Conservation (phyloP, 306 rosid genomes). For the Cucumis melo region DNA sequence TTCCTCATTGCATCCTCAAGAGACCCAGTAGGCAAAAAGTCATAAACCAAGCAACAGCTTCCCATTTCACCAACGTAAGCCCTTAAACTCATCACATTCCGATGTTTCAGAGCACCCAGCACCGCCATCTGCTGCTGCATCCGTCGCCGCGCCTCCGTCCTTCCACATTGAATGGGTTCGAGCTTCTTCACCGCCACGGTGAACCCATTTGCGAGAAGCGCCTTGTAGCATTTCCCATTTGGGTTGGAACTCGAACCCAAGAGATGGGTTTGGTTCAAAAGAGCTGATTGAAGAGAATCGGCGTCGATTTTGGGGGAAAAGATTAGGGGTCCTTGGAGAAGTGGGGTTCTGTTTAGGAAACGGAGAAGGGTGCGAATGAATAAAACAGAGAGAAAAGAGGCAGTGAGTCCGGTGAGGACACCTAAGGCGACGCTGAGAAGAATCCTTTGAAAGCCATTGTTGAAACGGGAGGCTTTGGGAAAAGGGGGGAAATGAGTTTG, state of each 20-base stretch:
- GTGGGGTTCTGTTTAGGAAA: conserved; percentile 63
- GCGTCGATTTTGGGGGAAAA: conserved; percentile 77
- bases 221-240: conserved; percentile 57
- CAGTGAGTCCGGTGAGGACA: conserved; percentile 39
- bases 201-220: conserved; percentile 76
- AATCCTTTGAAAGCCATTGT: conserved; percentile 32
- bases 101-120: conserved; percentile 58
- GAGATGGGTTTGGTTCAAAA: conserved; percentile 43
- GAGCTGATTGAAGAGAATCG: conserved; percentile 58
- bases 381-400: conserved; percentile 41
- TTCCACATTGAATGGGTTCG: conserved; percentile 40
- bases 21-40: conserved; percentile 61
- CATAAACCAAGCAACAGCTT: conserved; percentile 67
- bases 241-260: conserved; percentile 80
- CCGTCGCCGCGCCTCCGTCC: conserved; percentile 40
- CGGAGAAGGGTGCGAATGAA: conserved; percentile 48
- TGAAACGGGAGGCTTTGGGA: conserved; percentile 14
- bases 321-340: conserved; percentile 77
- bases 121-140: conserved; percentile 62
- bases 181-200: conserved; percentile 66
- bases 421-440: conserved; percentile 56
- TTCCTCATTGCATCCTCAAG: conserved; percentile 60
- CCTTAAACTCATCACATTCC: conserved; percentile 82
- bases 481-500: conserved; percentile 20
- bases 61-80: conserved; percentile 70